Percentiles rank a stretch among this genome's conserved stretches.
phyloP scores from a whole-genome alignment of 176 grass and related monocot genomes.

The Avena sativa region DNA sequence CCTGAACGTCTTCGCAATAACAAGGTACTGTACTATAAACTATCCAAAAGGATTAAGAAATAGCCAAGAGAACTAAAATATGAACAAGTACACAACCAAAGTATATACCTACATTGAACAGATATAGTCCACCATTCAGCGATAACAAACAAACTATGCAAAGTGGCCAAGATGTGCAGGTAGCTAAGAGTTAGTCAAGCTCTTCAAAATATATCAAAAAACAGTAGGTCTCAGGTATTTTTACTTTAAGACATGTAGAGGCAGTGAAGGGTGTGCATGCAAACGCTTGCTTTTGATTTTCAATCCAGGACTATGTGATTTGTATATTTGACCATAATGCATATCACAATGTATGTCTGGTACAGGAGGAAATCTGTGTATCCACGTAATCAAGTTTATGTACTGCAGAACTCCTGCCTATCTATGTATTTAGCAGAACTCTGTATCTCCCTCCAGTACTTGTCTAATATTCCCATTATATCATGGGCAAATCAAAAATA shows the following conservation, averaged over 20 bases:
- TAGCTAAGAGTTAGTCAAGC: not conserved
- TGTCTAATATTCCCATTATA: not conserved
- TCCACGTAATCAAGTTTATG: not conserved
- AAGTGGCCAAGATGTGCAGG: not conserved
- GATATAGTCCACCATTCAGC: not conserved
- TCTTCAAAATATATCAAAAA: not conserved
- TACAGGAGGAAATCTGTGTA: not conserved
- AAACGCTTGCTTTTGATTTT: not conserved
- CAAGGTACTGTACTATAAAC: not conserved
- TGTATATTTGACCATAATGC: not conserved
- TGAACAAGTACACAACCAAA: not conserved
- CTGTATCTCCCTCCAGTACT: not conserved
- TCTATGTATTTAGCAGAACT: not conserved
- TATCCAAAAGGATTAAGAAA: not conserved
- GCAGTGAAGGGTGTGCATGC: not conserved
- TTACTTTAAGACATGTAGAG: not conserved
- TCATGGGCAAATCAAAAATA: not conserved
- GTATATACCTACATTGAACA: not conserved
- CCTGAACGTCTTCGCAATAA: not conserved
- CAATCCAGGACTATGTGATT: not conserved
- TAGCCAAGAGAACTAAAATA: not conserved
- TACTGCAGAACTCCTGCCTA: not conserved
- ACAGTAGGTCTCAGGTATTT: not conserved
- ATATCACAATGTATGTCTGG: not conserved
- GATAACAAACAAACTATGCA: not conserved